These are phyloP conservation scores for Sarocladium kiliense DNA, from an alignment of 2,329 filamentous ascomycete species.

Conservation along the genomic window DNA sequence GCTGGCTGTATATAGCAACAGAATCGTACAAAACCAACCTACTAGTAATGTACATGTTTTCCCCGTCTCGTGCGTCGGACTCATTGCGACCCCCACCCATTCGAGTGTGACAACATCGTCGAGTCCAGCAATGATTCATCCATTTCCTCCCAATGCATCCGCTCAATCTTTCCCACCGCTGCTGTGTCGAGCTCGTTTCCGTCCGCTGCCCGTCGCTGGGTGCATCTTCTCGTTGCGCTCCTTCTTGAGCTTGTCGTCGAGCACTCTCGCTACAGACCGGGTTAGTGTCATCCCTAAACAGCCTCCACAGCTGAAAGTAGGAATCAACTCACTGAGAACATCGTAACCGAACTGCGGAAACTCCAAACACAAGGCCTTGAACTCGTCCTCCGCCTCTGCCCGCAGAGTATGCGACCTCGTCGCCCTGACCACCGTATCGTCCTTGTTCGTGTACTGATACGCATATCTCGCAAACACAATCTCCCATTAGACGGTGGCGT, in stretches of 20 bases:
- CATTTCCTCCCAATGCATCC: background rate
- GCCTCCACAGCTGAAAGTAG: too few relatives aligned
- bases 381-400: slow-evolving; percentile 80
- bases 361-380: slow-evolving; percentile 79
- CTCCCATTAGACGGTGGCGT: slow-evolving; percentile 82
- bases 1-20: background rate
- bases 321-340: slow-evolving; percentile 64
- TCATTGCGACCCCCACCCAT: too few relatives aligned
- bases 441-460: slow-evolving; percentile 67
- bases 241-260: slow-evolving; percentile 63
- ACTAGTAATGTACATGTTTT: background rate
- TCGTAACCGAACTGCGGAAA: slow-evolving; percentile 91
- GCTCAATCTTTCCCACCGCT: slow-evolving; percentile 20
- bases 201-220: slow-evolving; percentile 38
- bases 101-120: too few relatives aligned
- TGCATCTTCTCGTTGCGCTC: slow-evolving; percentile 57
- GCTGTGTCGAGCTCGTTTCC: slow-evolving; percentile 55
- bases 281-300: too few relatives aligned
- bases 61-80: too few relatives aligned
- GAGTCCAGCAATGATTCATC: too few relatives aligned
- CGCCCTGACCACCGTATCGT: slow-evolving; percentile 71
- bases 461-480: slow-evolving; percentile 89
- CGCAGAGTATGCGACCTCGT: slow-evolving; percentile 73
- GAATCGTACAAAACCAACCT: background rate
- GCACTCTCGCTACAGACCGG: slow-evolving; percentile 48